Percentiles rank a stretch among this genome's conserved stretches.
Evolutionary conservation across 805 yeast species (phyloP).

Genomic region (Metschnikowia peoriensis): DNA sequence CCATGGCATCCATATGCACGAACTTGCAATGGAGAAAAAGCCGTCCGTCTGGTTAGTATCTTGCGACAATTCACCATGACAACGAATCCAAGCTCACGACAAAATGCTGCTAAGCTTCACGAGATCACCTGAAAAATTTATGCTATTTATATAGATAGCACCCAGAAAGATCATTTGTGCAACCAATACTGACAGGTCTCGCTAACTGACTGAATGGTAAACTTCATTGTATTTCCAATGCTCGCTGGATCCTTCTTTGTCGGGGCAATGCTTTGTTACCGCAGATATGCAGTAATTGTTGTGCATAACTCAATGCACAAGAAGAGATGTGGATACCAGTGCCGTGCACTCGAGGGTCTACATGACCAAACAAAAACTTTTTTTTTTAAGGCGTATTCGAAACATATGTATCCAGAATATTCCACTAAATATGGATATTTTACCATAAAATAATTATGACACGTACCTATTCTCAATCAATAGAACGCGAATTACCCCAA

Average conservation of each 20-base stretch:
- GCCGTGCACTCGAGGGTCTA: background rate
- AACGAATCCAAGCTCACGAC: too few species aligned
- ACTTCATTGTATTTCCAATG: background rate
- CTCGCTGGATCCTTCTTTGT: background rate
- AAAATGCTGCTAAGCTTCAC: too few species aligned
- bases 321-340: background rate
- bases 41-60: background rate
- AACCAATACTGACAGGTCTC: background rate
- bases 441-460: too few species aligned
- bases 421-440: too few species aligned
- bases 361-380: background rate
- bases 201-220: background rate
- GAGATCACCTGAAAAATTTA: too few species aligned
- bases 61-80: background rate
- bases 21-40: background rate
- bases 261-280: background rate
- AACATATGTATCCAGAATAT: too few species aligned
- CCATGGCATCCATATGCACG: background rate
- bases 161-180: too few species aligned
- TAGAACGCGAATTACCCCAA: too few species aligned
- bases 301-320: background rate
- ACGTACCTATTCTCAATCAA: too few species aligned
- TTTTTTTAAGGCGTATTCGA: too few species aligned
- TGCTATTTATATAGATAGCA: too few species aligned
- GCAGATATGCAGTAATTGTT: background rate